Conservation (phyloP, 148 eudicot genomes). For the Selenicereus undatus region DNA sequence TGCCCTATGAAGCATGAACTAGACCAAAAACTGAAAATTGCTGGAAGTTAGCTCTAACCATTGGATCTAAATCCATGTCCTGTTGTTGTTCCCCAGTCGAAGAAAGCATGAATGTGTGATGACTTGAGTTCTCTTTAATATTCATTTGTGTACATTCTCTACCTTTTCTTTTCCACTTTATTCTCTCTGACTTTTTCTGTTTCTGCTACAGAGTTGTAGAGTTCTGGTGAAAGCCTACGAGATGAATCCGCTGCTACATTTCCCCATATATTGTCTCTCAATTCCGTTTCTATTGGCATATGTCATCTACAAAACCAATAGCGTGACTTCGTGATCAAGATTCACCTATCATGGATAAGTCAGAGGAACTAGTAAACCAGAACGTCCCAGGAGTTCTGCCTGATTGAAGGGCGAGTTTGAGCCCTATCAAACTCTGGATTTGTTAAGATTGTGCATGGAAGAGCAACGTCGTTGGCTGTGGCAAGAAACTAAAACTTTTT, state of each 20-base stretch:
- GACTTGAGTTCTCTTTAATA: not conserved
- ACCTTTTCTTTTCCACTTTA: not conserved
- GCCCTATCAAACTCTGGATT: not conserved
- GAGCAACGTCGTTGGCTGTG: not conserved
- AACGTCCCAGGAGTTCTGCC: not conserved
- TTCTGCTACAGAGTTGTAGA: constrained; percentile 56
- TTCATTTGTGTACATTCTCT: not conserved
- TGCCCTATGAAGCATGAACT: too few species aligned
- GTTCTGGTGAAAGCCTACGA: constrained; percentile 72
- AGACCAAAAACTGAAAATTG: too few species aligned
- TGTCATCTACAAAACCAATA: constrained; percentile 52
- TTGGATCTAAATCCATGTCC: too few species aligned
- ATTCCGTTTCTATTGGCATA: constrained; percentile 70
- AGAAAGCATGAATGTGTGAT: not conserved
- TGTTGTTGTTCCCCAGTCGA: not conserved
- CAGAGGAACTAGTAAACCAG: not conserved
- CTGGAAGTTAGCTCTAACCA: too few species aligned
- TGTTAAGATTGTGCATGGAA: not conserved
- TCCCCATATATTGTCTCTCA: constrained; percentile 58
- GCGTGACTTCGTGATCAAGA: constrained; percentile 18
- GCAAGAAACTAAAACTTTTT: not conserved
- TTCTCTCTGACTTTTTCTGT: not conserved
- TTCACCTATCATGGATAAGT: not conserved
- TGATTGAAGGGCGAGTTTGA: not conserved
- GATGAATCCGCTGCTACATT: constrained; percentile 81